These are phyloP conservation scores for Soucietia sequanensis DNA, from an alignment of 805 yeast species.

Conservation along the genomic window DNA sequence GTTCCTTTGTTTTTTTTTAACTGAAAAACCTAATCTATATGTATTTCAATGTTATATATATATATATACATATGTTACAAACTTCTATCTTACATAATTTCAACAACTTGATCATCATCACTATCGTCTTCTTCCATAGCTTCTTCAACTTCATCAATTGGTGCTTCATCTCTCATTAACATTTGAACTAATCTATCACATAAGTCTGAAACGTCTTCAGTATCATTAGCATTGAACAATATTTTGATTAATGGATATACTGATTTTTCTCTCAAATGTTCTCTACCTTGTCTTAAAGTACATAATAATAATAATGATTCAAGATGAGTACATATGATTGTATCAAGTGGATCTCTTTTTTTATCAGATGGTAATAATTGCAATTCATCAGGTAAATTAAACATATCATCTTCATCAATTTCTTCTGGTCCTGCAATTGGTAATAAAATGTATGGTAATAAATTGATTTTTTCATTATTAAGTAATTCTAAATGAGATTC, in stretches of 20 bases:
- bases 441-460: conserved; percentile 76
- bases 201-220: conserved; percentile 52
- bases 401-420: conserved; percentile 79
- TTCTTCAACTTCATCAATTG: conserved; percentile 29
- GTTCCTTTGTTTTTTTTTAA: background rate
- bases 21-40: background rate
- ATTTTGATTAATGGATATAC: conserved; percentile 88
- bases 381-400: conserved; percentile 83
- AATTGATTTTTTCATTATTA: conserved; percentile 60
- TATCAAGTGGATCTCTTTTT: conserved; percentile 66
- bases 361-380: conserved; percentile 77
- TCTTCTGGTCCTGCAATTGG: conserved; percentile 81
- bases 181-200: conserved; percentile 86
- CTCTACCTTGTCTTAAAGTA: conserved; percentile 73
- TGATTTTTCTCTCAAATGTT: conserved; percentile 70
- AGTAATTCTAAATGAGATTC: conserved; percentile 61
- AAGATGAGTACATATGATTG: conserved; percentile 67
- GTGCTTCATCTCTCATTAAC: conserved; percentile 87
- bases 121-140: conserved; percentile 51
- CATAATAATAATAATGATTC: conserved; percentile 80
- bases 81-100: conserved; percentile 39
- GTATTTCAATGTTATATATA: conserved; percentile 1
- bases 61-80: background rate
- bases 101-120: conserved; percentile 52
- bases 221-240: conserved; percentile 61